Conservation (phyloP, 2,329 filamentous ascomycete genomes). For the Arachnopeziza araneosa region DNA sequence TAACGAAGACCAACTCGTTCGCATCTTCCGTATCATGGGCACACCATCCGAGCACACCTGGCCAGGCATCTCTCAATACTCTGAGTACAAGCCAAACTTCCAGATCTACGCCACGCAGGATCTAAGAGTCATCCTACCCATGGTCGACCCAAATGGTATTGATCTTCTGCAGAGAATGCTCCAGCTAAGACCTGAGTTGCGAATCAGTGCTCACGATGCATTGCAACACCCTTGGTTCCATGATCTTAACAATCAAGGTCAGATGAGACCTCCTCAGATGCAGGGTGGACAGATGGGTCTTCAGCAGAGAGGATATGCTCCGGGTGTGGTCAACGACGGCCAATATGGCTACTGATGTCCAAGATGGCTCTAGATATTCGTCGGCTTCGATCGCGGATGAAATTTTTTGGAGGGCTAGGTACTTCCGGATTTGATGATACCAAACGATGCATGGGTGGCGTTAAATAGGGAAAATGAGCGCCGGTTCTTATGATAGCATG, state of each 20-base stretch:
- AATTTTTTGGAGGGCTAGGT: too few species aligned
- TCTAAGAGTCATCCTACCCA: conserved; percentile 76
- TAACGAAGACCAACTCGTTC: conserved; percentile 94
- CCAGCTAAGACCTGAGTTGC: conserved; percentile 84
- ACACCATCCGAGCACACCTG: conserved; percentile 92
- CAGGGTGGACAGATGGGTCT: background rate
- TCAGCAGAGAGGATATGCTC: background rate
- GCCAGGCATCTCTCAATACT: conserved; percentile 90
- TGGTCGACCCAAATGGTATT: conserved; percentile 82
- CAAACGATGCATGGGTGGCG: background rate
- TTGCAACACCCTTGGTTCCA: conserved; percentile 90
- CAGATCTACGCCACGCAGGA: conserved; percentile 94
- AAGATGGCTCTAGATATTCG: background rate
- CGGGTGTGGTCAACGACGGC: background rate
- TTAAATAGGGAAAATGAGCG: background rate
- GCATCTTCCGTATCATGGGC: conserved; percentile 98
- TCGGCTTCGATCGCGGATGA: background rate
- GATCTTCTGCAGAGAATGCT: conserved; percentile 88
- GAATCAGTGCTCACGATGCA: conserved; percentile 82
- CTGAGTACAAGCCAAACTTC: conserved; percentile 96
- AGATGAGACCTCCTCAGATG: background rate
- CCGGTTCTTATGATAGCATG: background rate
- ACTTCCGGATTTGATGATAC: background rate
- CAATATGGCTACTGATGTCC: background rate
- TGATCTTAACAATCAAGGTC: conserved; percentile 43